Evolutionary conservation across 371 early-diverging fungal species (phyloP).

Genomic region (Mucor saturninus): DNA sequence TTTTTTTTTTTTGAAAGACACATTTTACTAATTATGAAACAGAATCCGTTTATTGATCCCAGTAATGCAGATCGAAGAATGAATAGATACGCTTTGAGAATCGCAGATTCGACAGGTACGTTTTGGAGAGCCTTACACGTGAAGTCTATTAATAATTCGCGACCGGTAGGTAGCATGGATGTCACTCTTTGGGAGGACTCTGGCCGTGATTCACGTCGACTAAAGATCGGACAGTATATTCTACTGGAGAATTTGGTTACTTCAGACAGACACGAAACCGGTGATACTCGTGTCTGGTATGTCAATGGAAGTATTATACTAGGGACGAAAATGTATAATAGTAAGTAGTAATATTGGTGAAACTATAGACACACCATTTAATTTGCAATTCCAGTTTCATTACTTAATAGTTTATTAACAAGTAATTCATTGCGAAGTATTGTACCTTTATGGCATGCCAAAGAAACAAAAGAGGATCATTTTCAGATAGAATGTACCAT

Average conservation of each 20-base stretch:
- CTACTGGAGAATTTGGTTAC: slow-evolving; percentile 8
- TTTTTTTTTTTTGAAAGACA: background rate
- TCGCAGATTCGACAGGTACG: slow-evolving; percentile 42
- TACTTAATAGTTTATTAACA: slow-evolving; percentile 30
- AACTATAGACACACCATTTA: too few species aligned
- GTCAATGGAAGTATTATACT: too few species aligned
- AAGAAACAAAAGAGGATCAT: slow-evolving; percentile 26
- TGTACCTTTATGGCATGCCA: slow-evolving; percentile 26
- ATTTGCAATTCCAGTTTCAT: slow-evolving; percentile 28
- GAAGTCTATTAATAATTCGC: slow-evolving; percentile 16
- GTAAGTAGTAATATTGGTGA: too few species aligned
- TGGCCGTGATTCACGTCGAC: slow-evolving; percentile 29
- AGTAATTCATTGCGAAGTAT: slow-evolving; percentile 31
- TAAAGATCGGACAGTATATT: slow-evolving; percentile 41
- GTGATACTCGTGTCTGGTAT: too few species aligned
- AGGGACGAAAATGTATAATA: too few species aligned
- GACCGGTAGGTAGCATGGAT: slow-evolving; percentile 33
- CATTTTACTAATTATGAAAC: background rate
- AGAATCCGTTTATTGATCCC: slow-evolving; percentile 37
- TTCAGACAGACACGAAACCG: too few species aligned
- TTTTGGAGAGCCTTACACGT: slow-evolving; percentile 6
- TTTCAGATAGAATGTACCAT: slow-evolving; percentile 39
- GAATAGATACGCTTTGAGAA: slow-evolving; percentile 42
- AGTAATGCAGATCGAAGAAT: slow-evolving; percentile 21
- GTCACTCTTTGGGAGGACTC: slow-evolving; percentile 49